Percentiles rank a stretch among this genome's conserved stretches.
Conservation (phyloP, 2,329 filamentous ascomycete genomes). For the Sporothrix curviconia region DNA sequence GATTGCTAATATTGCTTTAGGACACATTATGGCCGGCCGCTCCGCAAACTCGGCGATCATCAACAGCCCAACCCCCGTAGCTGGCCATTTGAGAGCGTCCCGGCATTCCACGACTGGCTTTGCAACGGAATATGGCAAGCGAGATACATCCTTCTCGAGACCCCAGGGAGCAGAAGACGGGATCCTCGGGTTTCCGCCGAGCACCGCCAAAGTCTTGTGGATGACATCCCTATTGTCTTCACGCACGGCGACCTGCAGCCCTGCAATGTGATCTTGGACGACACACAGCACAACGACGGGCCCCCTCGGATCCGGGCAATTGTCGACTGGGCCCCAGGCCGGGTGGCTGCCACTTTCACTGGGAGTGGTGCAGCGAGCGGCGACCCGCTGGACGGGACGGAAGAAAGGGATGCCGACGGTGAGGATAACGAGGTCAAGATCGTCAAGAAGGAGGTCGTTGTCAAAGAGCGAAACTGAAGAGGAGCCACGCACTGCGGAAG, state of each 20-base stretch:
- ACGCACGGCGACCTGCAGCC: background rate
- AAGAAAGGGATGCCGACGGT: background rate
- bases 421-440: background rate
- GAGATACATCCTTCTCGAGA: too few relatives aligned
- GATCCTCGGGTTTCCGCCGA: too few relatives aligned
- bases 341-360: conserved; percentile 32
- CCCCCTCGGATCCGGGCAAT: conserved; percentile 20
- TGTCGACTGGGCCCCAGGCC: conserved; percentile 30
- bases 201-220: background rate
- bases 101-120: conserved; percentile 26
- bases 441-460: too few relatives aligned
- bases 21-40: conserved; percentile 14
- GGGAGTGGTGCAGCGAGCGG: conserved; percentile 28
- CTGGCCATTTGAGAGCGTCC: conserved; percentile 22
- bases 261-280: background rate
- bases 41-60: conserved; percentile 21
- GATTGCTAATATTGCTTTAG: too few relatives aligned
- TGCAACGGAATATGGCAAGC: background rate
- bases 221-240: background rate
- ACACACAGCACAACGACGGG: background rate
- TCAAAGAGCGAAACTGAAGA: too few relatives aligned
- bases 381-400: background rate
- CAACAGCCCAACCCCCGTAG: conserved; percentile 16
- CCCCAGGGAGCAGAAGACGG: too few relatives aligned
- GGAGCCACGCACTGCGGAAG: too few relatives aligned